Base-by-base conservation (phyloP, 768 basidiomycete genomes). In the Tricholoma hemisulphureum region DNA sequence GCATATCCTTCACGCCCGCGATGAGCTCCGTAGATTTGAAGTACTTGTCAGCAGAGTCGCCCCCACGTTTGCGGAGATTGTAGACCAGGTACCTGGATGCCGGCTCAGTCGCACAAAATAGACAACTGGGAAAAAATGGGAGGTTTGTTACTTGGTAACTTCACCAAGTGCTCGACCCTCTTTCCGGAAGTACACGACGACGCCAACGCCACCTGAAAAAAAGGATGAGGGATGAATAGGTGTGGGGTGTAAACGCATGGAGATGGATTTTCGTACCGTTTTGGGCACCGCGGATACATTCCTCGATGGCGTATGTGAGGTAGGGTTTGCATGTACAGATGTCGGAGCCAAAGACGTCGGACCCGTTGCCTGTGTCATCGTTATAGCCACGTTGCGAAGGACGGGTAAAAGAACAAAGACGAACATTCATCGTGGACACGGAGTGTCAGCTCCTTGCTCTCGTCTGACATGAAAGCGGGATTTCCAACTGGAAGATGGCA, bases 251-350 rank as follows among this genome's bases (percentile, higher is more conserved):
- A n/a, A n/a, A n/a, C n/a, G n/a, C n/a, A 35, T n/a, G 16, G 14
- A 53, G 29, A 18, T 3, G 8, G 6, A 4, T 2, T 14, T 45
- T 16, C 56, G n/a, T 50, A 66, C 74, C 73, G 13, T 69, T 67
- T 55, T 83, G 81, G 2, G 80, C 94, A 48, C 85, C 82, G 29
- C 88, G 87, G 63, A 97, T 88, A 59, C 92, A 95, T 68, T 98
- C 95, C 70, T 94, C 88, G 62, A 98, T 97, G 10, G 95, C 93
- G 66, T 90, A 97, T 18, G 86, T 82, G 51, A 96, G 83, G 72
- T 97, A 97, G 0, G 94, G 93, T 64, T 96, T 94, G 81, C 92
- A 94, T 0, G 92, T 93, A 67, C 89, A 93, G 64, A 93, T 94
- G 63, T 93, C 91, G 0, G 91, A 95, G 11, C 95, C 95, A 66